phyloP scores from a whole-genome alignment of 1,284 basidiomycete genomes.

The Pseudomicrostroma phylloplanum region DNA sequence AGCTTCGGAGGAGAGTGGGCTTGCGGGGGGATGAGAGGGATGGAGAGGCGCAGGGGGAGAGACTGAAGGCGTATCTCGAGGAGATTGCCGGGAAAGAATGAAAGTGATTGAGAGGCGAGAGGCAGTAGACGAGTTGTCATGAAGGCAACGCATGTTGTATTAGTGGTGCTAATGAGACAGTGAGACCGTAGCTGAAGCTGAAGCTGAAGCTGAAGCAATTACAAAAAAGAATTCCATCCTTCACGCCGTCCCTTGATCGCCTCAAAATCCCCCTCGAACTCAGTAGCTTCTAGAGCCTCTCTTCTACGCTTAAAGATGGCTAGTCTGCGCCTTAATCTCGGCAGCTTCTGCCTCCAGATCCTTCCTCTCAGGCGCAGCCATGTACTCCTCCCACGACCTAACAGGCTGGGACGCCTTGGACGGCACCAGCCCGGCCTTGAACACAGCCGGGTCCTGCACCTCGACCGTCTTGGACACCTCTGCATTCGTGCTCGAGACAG shows the following conservation, averaged over 20 bases:
- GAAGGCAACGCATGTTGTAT: too few relatives aligned
- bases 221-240: too few relatives aligned
- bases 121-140: too few relatives aligned
- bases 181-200: too few relatives aligned
- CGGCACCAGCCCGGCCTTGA: conserved; percentile 62
- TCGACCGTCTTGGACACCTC: conserved; percentile 57
- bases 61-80: not conserved
- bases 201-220: too few relatives aligned
- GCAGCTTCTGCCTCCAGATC: not conserved
- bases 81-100: too few relatives aligned
- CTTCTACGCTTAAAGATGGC: not conserved
- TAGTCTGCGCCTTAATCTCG: not conserved
- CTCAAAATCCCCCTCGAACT: too few relatives aligned
- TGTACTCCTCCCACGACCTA: conserved; percentile 24
- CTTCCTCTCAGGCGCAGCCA: conserved; percentile 19
- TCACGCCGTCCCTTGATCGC: too few relatives aligned
- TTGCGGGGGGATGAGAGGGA: not conserved
- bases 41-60: not conserved
- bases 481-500: conserved; percentile 16
- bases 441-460: conserved; percentile 63
- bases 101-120: too few relatives aligned
- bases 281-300: not conserved
- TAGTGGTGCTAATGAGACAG: too few relatives aligned
- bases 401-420: conserved; percentile 54
- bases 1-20: not conserved